These are phyloP conservation scores for Croton laevigatus DNA, from an alignment of 441 rosid species.

Conservation along the genomic window DNA sequence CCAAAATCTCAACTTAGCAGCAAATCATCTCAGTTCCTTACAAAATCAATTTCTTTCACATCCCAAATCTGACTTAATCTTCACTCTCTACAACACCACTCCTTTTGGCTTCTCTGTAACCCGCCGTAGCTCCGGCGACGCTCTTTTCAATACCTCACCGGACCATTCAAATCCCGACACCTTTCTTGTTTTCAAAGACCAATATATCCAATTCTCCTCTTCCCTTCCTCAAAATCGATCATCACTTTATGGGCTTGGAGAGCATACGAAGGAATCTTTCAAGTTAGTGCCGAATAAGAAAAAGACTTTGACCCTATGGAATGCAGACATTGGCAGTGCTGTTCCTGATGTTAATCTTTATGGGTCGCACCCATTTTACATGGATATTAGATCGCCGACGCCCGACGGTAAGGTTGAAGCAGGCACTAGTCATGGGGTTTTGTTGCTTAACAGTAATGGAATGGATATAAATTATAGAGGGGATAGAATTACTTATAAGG, in stretches of 20 bases:
- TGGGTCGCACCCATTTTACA: slow-evolving; percentile 74
- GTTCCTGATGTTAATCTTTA: slow-evolving; percentile 53
- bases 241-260: slow-evolving; percentile 67
- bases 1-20: slow-evolving; percentile 18
- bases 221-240: slow-evolving; percentile 49
- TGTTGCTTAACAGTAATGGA: slow-evolving; percentile 72
- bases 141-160: slow-evolving; percentile 53
- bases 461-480: slow-evolving; percentile 63
- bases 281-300: slow-evolving; percentile 29
- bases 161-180: slow-evolving; percentile 26
- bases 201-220: slow-evolving; percentile 70
- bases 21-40: slow-evolving; percentile 3
- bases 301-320: slow-evolving; percentile 59
- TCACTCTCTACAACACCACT: slow-evolving; percentile 49
- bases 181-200: slow-evolving; percentile 66
- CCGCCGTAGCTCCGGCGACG: slow-evolving; percentile 56
- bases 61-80: slow-evolving; percentile 53
- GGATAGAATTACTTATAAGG: slow-evolving; percentile 55
- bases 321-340: slow-evolving; percentile 44
- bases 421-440: slow-evolving; percentile 58
- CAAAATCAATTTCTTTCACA: slow-evolving; percentile 11
- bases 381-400: slow-evolving; percentile 49
- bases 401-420: slow-evolving; percentile 20
- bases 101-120: slow-evolving; percentile 63
- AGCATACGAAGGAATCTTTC: slow-evolving; percentile 60